Base-by-base conservation (phyloP, 352 stramenopile species). In the Paralagenidium karlingii region DNA sequence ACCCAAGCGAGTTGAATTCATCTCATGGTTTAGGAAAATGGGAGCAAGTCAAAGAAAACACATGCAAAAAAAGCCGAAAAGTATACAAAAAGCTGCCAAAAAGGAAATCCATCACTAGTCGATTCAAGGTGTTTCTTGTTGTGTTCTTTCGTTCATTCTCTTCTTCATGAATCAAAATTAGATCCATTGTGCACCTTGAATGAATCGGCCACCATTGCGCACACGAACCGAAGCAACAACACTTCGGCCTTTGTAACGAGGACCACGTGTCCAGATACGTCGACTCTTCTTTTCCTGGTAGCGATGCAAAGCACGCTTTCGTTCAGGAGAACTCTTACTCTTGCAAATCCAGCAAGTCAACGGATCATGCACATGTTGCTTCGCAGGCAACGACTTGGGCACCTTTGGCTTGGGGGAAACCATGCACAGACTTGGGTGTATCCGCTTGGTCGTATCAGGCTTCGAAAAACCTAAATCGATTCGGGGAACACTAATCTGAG, bases 311-410 rank as follows among this genome's bases (percentile, higher is more conserved):
- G 70, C 76, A 28, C 64, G 71, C 68, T 90, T 88, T 50, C 75
- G 77, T 47, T 85, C 71, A 25, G 67, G 43, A 32, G 74, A 82
- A 60, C 88, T 90, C 32, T 58, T 63, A 34, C 70, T 86, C 65
- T 88, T 87, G 69, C 77, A 90, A 45, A 90, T 84, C 77, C 77
- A 90, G 69, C 77, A 90, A 42, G 66, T 78, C 43, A 61, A 54
- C 11, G 74, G 49, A 54, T 88, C 63, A 52, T 90, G 77, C 19
- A n/a, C n/a, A n/a, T 61, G 46, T 57, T 85, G 87, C 43, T 59
- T 55, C 2, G 55, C 36, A 24, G 60, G 36, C 34, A 21, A 29
- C 41, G 16, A 51, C 58, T 78, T 88, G 34, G 58, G 53, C 27
- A 63, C 58, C 55, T 62, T 52, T 8, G 42, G 44, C 59, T 66